Conservation (phyloP, 192 early-diverging fungal species). For the Backusella westeae region DNA sequence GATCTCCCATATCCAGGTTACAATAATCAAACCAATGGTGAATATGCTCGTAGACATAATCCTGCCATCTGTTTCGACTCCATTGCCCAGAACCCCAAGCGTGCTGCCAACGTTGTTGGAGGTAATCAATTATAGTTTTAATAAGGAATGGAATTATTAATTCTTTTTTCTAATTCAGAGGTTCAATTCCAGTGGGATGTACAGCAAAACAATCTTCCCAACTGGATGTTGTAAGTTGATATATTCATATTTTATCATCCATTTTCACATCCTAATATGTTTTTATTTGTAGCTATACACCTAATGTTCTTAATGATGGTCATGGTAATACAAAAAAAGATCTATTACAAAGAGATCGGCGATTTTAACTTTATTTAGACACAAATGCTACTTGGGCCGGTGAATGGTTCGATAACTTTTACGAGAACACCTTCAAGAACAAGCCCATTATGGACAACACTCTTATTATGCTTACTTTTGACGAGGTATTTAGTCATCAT, state of each 20-base stretch:
- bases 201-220: neutral
- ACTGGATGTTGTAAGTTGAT: conserved; percentile 24
- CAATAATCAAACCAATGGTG: neutral
- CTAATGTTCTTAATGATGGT: conserved; percentile 59
- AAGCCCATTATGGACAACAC: conserved; percentile 46
- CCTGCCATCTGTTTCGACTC: conserved; percentile 26
- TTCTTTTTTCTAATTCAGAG: neutral
- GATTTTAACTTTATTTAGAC: neutral
- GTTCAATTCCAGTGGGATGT: conserved; percentile 5
- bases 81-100: conserved; percentile 9
- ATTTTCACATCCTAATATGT: neutral
- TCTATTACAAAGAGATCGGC: neutral
- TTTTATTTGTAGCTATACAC: conserved; percentile 26
- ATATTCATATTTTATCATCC: neutral
- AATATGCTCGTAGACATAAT: conserved; percentile 26
- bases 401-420: conserved; percentile 57
- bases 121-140: neutral
- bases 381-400: conserved; percentile 42
- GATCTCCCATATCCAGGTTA: conserved; percentile 15
- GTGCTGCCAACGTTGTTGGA: conserved; percentile 12
- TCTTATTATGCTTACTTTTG: conserved; percentile 39
- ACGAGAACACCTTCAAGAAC: conserved; percentile 46
- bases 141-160: neutral
- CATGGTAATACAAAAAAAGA: conserved; percentile 20
- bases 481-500: conserved; percentile 22